These are phyloP conservation scores for Cynanchum wilfordii DNA, from an alignment of 257 asterid genomes.

Conservation along the genomic window DNA sequence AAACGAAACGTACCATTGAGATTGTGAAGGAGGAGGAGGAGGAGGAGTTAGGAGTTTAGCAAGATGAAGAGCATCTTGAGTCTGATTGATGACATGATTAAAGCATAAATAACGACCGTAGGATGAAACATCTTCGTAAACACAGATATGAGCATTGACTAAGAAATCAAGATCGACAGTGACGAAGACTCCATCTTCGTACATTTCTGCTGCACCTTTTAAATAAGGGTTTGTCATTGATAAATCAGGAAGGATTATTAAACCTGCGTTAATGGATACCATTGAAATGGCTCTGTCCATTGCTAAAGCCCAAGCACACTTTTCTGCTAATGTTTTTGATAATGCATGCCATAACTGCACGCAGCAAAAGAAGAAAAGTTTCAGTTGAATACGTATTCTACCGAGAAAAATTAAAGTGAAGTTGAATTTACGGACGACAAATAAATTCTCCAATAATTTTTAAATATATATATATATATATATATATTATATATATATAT, in stretches of 20 bases:
- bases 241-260: constrained; percentile 54
- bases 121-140: constrained; percentile 70
- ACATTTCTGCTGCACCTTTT: constrained; percentile 89
- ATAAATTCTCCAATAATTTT: no score
- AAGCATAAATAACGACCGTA: constrained; percentile 87
- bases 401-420: no score
- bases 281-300: constrained; percentile 90
- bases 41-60: constrained; percentile 34
- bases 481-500: no score
- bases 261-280: constrained; percentile 75
- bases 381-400: no score
- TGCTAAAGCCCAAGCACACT: constrained; percentile 90
- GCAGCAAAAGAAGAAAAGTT: no score
- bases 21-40: constrained; percentile 14
- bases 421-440: no score
- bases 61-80: constrained; percentile 51
- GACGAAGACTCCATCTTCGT: constrained; percentile 69
- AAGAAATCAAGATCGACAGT: constrained; percentile 74
- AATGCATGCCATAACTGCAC: constrained; percentile 82
- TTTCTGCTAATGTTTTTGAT: constrained; percentile 82
- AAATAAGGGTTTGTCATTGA: constrained; percentile 72
- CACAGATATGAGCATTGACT: constrained; percentile 78
- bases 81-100: constrained; percentile 47
- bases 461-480: no score
- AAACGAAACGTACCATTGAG: constrained; percentile 21